Evolutionary conservation across 495 filamentous ascomycete species (phyloP).

Genomic region (Aspergillus heteromorphus): DNA sequence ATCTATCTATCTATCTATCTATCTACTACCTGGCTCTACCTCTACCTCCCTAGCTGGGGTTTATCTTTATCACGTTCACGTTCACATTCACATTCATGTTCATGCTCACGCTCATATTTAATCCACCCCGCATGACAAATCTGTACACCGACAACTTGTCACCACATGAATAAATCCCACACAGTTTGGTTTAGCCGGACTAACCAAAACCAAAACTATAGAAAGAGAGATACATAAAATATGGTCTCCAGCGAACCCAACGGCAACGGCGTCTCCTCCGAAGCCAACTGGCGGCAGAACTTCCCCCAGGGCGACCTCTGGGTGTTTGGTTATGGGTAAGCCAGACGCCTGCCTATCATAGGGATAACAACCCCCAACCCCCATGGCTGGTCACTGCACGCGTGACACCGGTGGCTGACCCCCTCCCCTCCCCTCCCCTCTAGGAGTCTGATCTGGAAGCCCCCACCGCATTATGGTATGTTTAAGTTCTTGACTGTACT

Average conservation of each 20-base stretch:
- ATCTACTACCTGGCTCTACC: no score
- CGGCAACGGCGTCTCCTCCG: background rate
- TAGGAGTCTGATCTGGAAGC: conserved; percentile 97
- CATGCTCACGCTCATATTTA: no score
- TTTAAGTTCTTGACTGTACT: background rate
- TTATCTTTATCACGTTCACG: no score
- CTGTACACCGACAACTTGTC: no score
- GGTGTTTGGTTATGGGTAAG: conserved; percentile 89
- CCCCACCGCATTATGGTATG: conserved; percentile 90
- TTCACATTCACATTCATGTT: background rate
- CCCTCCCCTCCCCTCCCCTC: background rate
- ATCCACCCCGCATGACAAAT: no score
- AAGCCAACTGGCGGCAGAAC: conserved; percentile 35
- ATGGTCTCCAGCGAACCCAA: background rate
- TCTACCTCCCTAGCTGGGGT: no score
- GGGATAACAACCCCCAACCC: background rate
- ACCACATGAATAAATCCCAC: no score
- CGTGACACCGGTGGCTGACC: background rate
- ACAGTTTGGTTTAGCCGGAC: no score
- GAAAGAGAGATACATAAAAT: background rate
- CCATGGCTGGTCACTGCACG: background rate
- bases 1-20: no score
- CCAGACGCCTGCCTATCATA: no score
- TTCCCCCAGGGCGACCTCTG: conserved; percentile 62
- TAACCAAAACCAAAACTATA: no score